Base-by-base conservation (phyloP, 2,329 filamentous ascomycete genomes). In the Truncatella angustata region DNA sequence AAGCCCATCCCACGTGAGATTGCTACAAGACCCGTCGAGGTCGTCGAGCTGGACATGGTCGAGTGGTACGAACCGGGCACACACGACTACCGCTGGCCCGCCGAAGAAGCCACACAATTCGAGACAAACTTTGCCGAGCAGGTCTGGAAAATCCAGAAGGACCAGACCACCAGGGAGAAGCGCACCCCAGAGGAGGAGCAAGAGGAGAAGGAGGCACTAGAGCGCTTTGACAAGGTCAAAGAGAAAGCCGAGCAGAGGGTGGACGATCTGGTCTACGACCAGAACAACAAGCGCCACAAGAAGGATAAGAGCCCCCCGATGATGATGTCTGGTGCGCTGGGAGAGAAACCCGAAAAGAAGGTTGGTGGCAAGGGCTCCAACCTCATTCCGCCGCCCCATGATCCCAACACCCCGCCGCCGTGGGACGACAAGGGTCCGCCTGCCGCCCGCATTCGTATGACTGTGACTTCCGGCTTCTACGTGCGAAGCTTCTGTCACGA, bases 401-500 rank as follows among this genome's bases (percentile, higher is more conserved):
- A 72, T 40, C 64, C 74, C 23, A 68, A 75, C 63, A 73, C 76
- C 1, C 78, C 80, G 5, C 75, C 78, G 5, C 80, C 81, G 0
- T 84, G 81, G 81, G 75, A 73, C 35, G 81, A 77, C 66, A 74
- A 85, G 63, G 83, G 80, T 0, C 85, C 91, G 1, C 84, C 93
- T 1, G 94, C 93, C 1, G 89, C 84, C 45, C 87, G 84, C 64
- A 84, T 99, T 54, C 86, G 88, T 52, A 91, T 99, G 83, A 96
- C 90, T 1, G 93, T 97, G 48, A 91, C 91, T 2, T 96, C 91
- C 0, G 94, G 94, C 35, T 99, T 97, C 77, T 99, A 99, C 69
- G 92, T 99, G 12, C 88, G 94, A 56, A 95, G 89, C 53, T 84
- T 99, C 60, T 92, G 91, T 62, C 91, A 97, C 66, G 94, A 99